Base-by-base conservation (phyloP, 2,329 filamentous ascomycete species). In the Aspergillus versicolor region DNA sequence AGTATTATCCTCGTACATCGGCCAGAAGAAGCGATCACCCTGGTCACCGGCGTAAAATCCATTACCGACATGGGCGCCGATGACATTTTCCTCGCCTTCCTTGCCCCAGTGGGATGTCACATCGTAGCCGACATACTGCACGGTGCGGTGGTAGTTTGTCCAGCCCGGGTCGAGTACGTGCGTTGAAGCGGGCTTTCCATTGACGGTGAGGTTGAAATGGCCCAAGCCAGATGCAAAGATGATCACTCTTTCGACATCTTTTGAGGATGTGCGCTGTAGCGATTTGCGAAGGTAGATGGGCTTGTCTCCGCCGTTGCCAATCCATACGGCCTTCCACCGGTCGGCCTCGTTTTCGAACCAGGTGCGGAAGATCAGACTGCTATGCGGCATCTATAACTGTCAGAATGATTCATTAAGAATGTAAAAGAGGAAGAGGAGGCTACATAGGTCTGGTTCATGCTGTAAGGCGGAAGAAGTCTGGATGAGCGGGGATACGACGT, bases 101-200 rank as follows among this genome's bases (percentile, higher is more conserved):
- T 19, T 19, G 19, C 19, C 58, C 1, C 79, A 54, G 11, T 69
- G 66, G 2, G 62, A 45, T 4, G 76, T 76, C 5, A 79, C 61
- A 54, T 80, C 77, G 58, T 79, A 78, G 2, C 70, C 74, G 1
- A 77, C 75, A 45, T 75, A 79, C 9, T 79, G 76, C 7, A 67
- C 59, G 9, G 60, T 58, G 7, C 63, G 58, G 40, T 67, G 65
- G 17, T 67, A 67, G 44, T 65, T 65, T 30, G 65, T 67, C 65
- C 65, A 67, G 8, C 65, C 65, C 5, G 65, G 65, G 50, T 67
- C 65, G 11, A 67, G 58, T 8, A 61, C 60, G 37, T 67, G 65
- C 24, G 62, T n/a, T 3, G 65, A 67, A 1, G 62, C 64, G 2
- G 62, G 27, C 8, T 38, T 30, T 2, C 65, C 63, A 37, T 67